Conservation (phyloP, 805 yeast species). For the Teunomyces pallodes region DNA sequence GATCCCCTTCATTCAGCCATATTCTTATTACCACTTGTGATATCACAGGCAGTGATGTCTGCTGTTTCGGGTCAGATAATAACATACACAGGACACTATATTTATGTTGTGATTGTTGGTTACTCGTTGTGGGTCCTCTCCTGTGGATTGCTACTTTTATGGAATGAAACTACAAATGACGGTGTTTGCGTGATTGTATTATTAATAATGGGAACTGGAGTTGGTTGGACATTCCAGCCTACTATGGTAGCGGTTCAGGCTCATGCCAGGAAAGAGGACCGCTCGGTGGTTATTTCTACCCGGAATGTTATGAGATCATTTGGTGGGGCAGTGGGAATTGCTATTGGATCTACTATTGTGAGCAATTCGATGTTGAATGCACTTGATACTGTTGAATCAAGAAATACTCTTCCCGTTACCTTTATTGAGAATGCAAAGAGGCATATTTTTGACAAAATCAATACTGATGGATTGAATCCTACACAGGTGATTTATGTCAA, state of each 20-base stretch:
- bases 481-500: constrained; percentile 15
- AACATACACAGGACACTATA: constrained; percentile 42
- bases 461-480: constrained; percentile 17
- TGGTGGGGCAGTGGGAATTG: constrained; percentile 63
- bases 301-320: constrained; percentile 56
- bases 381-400: constrained; percentile 9
- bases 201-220: constrained; percentile 33
- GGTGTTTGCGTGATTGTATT: constrained; percentile 33
- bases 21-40: constrained; percentile 43
- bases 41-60: constrained; percentile 42
- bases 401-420: constrained; percentile 12
- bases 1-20: constrained; percentile 40
- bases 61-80: constrained; percentile 47
- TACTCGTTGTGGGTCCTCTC: constrained; percentile 42
- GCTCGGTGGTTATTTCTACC: constrained; percentile 58
- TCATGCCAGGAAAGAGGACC: constrained; percentile 46
- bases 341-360: constrained; percentile 40
- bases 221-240: constrained; percentile 54
- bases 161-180: constrained; percentile 26
- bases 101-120: constrained; percentile 40
- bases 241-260: constrained; percentile 56
- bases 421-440: constrained; percentile 10
- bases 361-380: constrained; percentile 31
- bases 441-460: constrained; percentile 28
- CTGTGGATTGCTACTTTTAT: constrained; percentile 34